Base-by-base conservation (phyloP, 306 rosid species). In the Ormosia semicastrata region DNA sequence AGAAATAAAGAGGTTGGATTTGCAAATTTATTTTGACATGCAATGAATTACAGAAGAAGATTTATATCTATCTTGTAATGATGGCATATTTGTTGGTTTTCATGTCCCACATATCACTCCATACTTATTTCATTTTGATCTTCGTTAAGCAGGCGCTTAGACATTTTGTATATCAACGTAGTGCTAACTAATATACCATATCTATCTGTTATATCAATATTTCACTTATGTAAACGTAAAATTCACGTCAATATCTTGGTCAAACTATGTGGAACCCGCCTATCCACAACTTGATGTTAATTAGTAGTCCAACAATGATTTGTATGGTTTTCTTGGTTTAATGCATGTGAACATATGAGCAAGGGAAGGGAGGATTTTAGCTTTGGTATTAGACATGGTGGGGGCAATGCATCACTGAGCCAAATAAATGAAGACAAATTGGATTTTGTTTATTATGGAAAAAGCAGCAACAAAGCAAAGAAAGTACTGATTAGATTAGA, bases 61-160 rank as follows among this genome's bases (percentile, higher is more conserved):
- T 67, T 71, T 62, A 52, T 66, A 66, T 62, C 32, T 7, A 62
- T 5, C 32, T 24, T 44, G 75, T 63, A 76, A 85, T 81, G 76
- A 81, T 71, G 85, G 82, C 53, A 76, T 63, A 66, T 71, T 44
- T 53, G 76, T 70, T 81, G 75, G 67, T 76, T 53, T 76, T 57
- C 67, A 57, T 57, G 83, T 30, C 83, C 85, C 83, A 71, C 88
- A n/a, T 24, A 71, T 81, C 53, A 76, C 17, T 64, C 33, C 59
- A 63, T 65, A 18, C 56, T 74, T 7, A 67, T 47, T 74, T 50
- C 66, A 40, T 40, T 69, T 15, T 79, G 65, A 74, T 49, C 68
- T 66, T 66, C 30, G 47, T 41, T 75, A 53, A 70, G 66, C 88
- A 75, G 44, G 69, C 73, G 32, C 14, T 7, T 40, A 39, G 75